These are phyloP conservation scores for Amanita muscaria DNA, from an alignment of 768 basidiomycete genomes.

Conservation along the genomic window DNA sequence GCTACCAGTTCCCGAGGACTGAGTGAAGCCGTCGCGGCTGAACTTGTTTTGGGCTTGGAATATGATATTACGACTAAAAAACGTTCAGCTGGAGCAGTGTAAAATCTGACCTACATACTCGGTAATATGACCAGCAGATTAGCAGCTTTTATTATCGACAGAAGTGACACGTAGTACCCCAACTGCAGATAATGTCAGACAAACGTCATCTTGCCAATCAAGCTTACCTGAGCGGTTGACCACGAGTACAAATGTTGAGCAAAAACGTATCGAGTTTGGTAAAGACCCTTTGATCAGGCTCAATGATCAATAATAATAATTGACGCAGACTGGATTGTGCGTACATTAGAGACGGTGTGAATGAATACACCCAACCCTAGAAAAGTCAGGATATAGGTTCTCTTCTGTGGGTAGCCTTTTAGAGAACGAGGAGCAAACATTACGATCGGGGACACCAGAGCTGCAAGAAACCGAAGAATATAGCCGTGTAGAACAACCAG, in stretches of 20 bases:
- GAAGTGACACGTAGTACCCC: constrained; percentile 66
- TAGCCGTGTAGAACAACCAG: constrained; percentile 18
- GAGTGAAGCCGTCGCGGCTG: constrained; percentile 1
- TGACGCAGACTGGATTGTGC: constrained; percentile 15
- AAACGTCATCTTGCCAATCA: too few relatives aligned
- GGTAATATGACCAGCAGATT: constrained; percentile 63
- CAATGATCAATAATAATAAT: constrained; percentile 34
- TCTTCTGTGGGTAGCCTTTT: constrained; percentile 27
- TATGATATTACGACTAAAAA: constrained; percentile 50
- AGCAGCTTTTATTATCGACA: constrained; percentile 56
- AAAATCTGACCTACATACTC: constrained; percentile 34
- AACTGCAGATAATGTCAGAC: too few relatives aligned
- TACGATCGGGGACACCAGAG: constrained; percentile 54
- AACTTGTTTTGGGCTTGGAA: constrained; percentile 42
- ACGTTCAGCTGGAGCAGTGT: neutral
- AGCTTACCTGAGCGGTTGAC: constrained; percentile 45
- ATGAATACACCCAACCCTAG: constrained; percentile 56
- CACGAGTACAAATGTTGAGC: constrained; percentile 65
- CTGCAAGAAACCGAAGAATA: constrained; percentile 24
- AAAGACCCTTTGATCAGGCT: constrained; percentile 58
- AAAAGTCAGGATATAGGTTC: constrained; percentile 69
- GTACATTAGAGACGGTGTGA: constrained; percentile 56
- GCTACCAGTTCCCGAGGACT: constrained; percentile 39
- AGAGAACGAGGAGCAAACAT: constrained; percentile 57
- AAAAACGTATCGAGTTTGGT: constrained; percentile 76